These are phyloP conservation scores for Fonsecaea pedrosoi DNA, from an alignment of 2,329 filamentous ascomycete genomes.

Conservation along the genomic window DNA sequence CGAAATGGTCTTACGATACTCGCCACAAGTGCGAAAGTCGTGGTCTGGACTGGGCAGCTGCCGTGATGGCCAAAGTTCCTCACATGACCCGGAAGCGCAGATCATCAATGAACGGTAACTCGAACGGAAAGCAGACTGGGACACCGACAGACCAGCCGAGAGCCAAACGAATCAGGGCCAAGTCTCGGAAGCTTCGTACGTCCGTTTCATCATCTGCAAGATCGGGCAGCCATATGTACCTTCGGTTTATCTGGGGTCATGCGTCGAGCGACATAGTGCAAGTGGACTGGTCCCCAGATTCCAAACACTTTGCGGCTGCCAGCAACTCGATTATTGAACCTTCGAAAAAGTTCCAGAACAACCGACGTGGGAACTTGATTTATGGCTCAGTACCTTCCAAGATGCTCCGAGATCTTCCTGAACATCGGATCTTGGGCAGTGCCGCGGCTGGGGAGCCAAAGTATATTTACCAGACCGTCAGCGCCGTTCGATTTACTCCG, in stretches of 20 bases:
- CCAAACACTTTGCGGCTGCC: constrained; percentile 62
- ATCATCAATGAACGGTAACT: background rate
- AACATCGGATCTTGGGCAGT: constrained; percentile 54
- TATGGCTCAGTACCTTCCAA: constrained; percentile 47
- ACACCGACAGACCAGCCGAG: background rate
- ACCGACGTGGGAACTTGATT: constrained; percentile 47
- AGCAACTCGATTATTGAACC: constrained; percentile 52
- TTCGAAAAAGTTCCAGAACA: constrained; percentile 20
- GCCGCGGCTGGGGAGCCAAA: constrained; percentile 28
- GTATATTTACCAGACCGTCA: constrained; percentile 63
- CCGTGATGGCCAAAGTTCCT: constrained; percentile 12
- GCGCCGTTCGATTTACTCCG: constrained; percentile 59
- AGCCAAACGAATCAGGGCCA: background rate
- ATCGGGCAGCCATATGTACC: constrained; percentile 24
- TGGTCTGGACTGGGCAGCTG: constrained; percentile 10
- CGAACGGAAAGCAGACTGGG: background rate
- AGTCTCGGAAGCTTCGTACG: background rate
- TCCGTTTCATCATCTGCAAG: background rate
- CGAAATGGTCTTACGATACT: constrained; percentile 18
- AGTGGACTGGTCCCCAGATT: constrained; percentile 63
- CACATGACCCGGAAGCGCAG: constrained; percentile 11
- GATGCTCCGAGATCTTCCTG: constrained; percentile 53
- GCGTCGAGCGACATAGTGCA: constrained; percentile 65
- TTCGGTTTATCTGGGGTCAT: constrained; percentile 59
- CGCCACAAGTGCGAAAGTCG: constrained; percentile 9